These are phyloP conservation scores for Saccharum hybrid DNA, from an alignment of 202 grass and related monocot genomes.

Conservation along the genomic window DNA sequence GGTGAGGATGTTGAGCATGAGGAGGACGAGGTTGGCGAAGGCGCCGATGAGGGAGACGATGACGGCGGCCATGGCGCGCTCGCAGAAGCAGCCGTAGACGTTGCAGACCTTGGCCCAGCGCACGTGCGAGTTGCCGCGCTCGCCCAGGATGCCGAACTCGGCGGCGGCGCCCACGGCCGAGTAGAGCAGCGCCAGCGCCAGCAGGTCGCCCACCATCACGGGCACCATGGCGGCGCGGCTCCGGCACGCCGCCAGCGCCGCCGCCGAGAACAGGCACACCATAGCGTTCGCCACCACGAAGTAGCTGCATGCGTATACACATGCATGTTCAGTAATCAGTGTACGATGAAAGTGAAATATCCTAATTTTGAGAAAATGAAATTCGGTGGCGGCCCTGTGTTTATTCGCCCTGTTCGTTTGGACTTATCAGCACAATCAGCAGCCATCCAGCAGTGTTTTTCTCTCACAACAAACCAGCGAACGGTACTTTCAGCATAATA, in stretches of 20 bases:
- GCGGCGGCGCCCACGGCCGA: constrained; percentile 54
- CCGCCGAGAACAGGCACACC: constrained; percentile 58
- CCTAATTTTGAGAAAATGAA: not conserved
- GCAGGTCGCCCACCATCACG: constrained; percentile 47
- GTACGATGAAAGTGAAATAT: not conserved
- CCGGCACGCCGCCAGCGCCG: constrained; percentile 42
- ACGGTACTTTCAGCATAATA: too few relatives aligned
- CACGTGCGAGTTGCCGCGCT: constrained; percentile 67
- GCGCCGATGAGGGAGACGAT: constrained; percentile 54
- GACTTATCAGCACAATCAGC: too few relatives aligned
- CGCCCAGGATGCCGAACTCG: constrained; percentile 57
- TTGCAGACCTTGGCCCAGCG: constrained; percentile 66
- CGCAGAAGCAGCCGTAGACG: constrained; percentile 60
- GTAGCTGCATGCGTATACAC: constrained; percentile 35
- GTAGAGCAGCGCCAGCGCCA: constrained; percentile 57
- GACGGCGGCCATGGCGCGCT: constrained; percentile 58
- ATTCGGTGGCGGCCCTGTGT: not conserved
- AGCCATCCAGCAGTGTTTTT: too few relatives aligned
- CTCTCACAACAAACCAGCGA: too few relatives aligned
- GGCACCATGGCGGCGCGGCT: constrained; percentile 10
- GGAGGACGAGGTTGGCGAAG: constrained; percentile 54
- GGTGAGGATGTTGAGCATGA: constrained; percentile 65
- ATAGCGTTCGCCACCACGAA: constrained; percentile 64
- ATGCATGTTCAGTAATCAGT: not conserved
- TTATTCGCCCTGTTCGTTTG: too few relatives aligned